Conservation (phyloP, 805 yeast species). For the Metschnikowia baotianmanensis region DNA sequence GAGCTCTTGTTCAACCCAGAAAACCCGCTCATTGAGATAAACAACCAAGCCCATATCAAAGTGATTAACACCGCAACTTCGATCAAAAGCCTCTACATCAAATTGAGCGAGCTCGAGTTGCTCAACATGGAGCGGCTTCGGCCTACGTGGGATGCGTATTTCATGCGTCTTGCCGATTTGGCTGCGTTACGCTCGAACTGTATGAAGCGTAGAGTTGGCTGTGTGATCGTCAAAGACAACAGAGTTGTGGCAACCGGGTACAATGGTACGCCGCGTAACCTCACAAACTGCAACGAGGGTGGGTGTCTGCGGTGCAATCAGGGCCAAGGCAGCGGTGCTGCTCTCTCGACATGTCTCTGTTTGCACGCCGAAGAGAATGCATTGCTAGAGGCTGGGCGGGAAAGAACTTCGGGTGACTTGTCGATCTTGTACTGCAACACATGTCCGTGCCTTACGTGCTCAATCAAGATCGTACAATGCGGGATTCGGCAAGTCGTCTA, state of each 20-base stretch:
- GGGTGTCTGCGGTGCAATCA: conserved; percentile 90
- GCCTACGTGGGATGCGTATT: conserved; percentile 96
- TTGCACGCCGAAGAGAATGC: conserved; percentile 98
- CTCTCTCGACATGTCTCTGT: conserved; percentile 82
- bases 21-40: conserved; percentile 55
- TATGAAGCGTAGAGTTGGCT: conserved; percentile 96
- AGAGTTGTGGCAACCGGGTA: conserved; percentile 95
- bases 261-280: conserved; percentile 93
- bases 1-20: conserved; percentile 41
- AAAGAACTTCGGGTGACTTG: conserved; percentile 56
- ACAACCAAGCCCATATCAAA: conserved; percentile 52
- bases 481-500: conserved; percentile 92
- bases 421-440: conserved; percentile 89
- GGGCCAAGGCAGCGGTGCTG: conserved; percentile 60
- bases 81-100: conserved; percentile 33
- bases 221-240: conserved; percentile 83
- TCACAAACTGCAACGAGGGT: conserved; percentile 89
- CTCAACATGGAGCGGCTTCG: conserved; percentile 53
- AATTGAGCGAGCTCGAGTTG: conserved; percentile 40
- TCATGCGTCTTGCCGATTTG: conserved; percentile 88
- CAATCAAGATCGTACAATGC: conserved; percentile 90
- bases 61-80: conserved; percentile 40
- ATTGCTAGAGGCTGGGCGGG: conserved; percentile 88
- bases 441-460: conserved; percentile 95
- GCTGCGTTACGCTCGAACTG: conserved; percentile 94